Evolutionary conservation across 2,329 filamentous ascomycete genomes (phyloP).

Genomic region (Zasmidium angulare): DNA sequence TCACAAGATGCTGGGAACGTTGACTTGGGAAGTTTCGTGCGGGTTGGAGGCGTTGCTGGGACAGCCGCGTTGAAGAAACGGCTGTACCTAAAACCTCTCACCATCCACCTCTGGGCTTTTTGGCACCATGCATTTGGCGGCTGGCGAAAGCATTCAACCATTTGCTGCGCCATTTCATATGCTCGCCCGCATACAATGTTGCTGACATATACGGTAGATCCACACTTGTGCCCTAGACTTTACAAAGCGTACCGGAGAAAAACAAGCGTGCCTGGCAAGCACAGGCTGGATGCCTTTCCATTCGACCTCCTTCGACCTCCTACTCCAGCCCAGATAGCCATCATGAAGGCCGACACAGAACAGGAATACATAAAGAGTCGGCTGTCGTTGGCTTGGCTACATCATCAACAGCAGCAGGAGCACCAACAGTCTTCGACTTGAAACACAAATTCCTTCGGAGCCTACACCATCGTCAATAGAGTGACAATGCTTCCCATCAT

Average conservation of each 20-base stretch:
- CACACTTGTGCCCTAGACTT: too few species aligned
- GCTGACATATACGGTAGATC: neutral
- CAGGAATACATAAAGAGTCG: neutral
- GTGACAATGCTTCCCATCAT: neutral
- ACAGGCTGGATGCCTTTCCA: neutral
- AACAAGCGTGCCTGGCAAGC: neutral
- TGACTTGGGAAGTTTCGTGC: neutral
- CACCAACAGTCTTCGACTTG: too few species aligned
- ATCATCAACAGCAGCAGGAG: neutral
- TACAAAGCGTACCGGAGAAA: neutral
- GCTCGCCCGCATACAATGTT: neutral
- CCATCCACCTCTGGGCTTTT: too few species aligned
- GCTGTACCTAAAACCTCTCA: neutral
- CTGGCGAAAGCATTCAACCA: neutral
- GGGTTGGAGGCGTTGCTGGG: neutral
- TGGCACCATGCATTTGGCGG: too few species aligned
- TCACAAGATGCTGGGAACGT: neutral
- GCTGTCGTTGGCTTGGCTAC: neutral
- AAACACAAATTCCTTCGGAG: too few species aligned
- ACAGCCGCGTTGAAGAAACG: neutral
- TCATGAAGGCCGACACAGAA: neutral
- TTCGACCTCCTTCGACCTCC: neutral
- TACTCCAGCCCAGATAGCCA: neutral
- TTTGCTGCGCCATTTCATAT: neutral
- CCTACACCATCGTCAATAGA: neutral